Conservation (phyloP, 139 green algal species). For the Trebouxia sp. region DNA sequence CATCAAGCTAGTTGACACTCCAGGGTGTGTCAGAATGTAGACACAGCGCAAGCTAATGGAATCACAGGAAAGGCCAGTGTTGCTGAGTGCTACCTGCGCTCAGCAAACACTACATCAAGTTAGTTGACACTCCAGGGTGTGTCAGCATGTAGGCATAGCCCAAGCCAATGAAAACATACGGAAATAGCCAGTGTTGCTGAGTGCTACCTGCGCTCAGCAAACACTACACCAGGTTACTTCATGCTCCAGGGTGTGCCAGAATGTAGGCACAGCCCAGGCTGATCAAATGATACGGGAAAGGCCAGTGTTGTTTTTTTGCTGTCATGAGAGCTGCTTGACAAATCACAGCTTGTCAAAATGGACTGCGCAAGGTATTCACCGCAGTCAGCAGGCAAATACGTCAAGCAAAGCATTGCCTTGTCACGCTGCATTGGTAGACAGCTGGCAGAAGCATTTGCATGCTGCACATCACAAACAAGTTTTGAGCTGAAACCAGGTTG, state of each 20-base stretch:
- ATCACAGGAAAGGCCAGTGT: neutral
- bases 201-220: conserved; percentile 64
- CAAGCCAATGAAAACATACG: conserved; percentile 52
- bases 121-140: conserved; percentile 68
- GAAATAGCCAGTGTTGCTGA: conserved; percentile 83
- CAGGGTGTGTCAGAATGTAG: neutral
- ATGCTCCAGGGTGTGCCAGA: neutral
- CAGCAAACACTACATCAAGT: neutral
- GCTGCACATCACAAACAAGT: no score
- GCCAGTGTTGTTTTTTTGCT: neutral
- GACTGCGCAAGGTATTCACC: no score
- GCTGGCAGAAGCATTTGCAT: no score
- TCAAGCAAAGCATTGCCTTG: no score
- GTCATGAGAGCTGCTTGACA: neutral
- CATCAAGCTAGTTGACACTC: neutral
- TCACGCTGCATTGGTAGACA: no score
- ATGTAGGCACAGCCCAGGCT: neutral
- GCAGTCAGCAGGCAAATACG: no score
- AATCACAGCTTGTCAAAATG: no score
- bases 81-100: conserved; percentile 60
- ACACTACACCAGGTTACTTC: neutral
- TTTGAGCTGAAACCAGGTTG: no score
- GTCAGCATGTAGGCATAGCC: conserved; percentile 97
- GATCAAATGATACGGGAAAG: no score
- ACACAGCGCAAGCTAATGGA: no score